phyloP scores from a whole-genome alignment of 768 basidiomycete species.

The Pisolithus sp. region DNA sequence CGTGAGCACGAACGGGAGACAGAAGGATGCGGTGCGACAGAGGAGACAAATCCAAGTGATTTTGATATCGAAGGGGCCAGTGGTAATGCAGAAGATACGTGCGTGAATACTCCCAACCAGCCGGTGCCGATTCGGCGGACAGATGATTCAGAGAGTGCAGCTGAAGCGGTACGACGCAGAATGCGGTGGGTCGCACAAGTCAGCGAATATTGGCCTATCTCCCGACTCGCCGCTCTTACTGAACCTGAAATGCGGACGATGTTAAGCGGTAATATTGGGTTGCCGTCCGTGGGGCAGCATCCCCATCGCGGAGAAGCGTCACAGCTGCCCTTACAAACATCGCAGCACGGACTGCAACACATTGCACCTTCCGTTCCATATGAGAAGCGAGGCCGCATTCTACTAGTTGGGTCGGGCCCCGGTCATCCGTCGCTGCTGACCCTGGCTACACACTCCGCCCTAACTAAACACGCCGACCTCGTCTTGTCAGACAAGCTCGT shows the following conservation, averaged over 20 bases:
- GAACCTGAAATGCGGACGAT: slow-evolving; percentile 62
- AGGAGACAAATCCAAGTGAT: slow-evolving; percentile 11
- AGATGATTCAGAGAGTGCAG: slow-evolving; percentile 28
- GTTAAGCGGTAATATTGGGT: slow-evolving; percentile 35
- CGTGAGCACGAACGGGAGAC: slow-evolving; percentile 18
- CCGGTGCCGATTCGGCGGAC: slow-evolving; percentile 50
- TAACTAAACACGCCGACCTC: slow-evolving; percentile 76
- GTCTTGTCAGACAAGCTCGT: slow-evolving; percentile 97
- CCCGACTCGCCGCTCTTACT: slow-evolving; percentile 64
- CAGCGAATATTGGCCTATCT: slow-evolving; percentile 92
- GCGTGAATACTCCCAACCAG: slow-evolving; percentile 55
- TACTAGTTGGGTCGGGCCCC: slow-evolving; percentile 91
- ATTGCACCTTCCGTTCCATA: slow-evolving; percentile 3
- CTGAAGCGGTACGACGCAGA: slow-evolving; percentile 51
- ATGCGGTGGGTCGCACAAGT: slow-evolving; percentile 95
- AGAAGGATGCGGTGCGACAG: neutral
- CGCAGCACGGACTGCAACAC: slow-evolving; percentile 24
- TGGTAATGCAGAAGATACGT: slow-evolving; percentile 49
- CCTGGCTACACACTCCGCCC: slow-evolving; percentile 71
- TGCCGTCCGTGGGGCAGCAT: neutral
- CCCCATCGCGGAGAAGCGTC: too few species aligned
- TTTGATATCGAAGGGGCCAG: slow-evolving; percentile 27
- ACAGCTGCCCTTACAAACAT: slow-evolving; percentile 16
- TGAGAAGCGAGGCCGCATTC: slow-evolving; percentile 56
- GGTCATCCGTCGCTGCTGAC: slow-evolving; percentile 93